phyloP scores from a whole-genome alignment of 371 early-diverging fungal species.

The Actinomucor elegans region DNA sequence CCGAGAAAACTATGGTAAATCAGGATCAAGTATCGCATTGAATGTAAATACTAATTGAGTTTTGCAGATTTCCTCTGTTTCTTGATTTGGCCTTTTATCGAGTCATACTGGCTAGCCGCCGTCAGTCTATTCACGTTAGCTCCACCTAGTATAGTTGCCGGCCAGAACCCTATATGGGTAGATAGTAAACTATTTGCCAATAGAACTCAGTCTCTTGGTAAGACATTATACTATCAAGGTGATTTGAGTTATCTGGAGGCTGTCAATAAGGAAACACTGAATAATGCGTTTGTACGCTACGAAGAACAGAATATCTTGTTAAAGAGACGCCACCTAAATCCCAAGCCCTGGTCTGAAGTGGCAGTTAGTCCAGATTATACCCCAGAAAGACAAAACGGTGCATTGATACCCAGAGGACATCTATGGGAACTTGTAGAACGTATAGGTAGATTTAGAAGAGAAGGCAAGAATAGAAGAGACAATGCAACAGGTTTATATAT shows the following conservation, averaged over 20 bases:
- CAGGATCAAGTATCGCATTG: no score
- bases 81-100: slow-evolving; percentile 87
- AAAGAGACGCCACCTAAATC: slow-evolving; percentile 42
- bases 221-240: slow-evolving; percentile 82
- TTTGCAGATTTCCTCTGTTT: slow-evolving; percentile 81
- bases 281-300: slow-evolving; percentile 72
- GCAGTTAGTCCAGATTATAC: slow-evolving; percentile 57
- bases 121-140: slow-evolving; percentile 63
- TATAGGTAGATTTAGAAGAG: slow-evolving; percentile 82
- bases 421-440: slow-evolving; percentile 84
- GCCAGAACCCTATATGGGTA: slow-evolving; percentile 55
- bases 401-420: slow-evolving; percentile 57
- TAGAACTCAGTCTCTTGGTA: slow-evolving; percentile 76
- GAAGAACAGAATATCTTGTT: slow-evolving; percentile 71
- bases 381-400: slow-evolving; percentile 56
- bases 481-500: slow-evolving; percentile 67
- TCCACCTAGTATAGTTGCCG: slow-evolving; percentile 28
- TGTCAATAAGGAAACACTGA: slow-evolving; percentile 83
- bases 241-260: slow-evolving; percentile 83
- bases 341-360: slow-evolving; percentile 53
- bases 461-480: slow-evolving; percentile 88
- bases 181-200: slow-evolving; percentile 70
- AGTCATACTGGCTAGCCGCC: slow-evolving; percentile 85
- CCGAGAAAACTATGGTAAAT: slow-evolving; percentile 78
- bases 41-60: no score